phyloP scores from a whole-genome alignment of 2,329 filamentous ascomycete species.

The Lasiodiplodia sp. region DNA sequence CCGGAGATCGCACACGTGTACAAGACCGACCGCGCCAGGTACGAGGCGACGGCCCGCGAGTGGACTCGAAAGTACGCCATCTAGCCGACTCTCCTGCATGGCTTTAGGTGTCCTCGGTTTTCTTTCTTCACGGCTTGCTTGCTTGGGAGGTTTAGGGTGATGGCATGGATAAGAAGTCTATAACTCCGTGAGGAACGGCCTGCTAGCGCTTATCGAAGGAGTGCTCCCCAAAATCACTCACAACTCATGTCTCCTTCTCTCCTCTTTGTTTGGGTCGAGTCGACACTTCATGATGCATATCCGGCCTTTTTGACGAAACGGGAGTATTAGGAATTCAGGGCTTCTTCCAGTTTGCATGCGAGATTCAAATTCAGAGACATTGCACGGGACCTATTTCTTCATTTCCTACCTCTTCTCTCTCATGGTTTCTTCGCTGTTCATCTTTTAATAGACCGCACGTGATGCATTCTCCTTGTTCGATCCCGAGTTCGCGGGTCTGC shows the following conservation, averaged over 20 bases:
- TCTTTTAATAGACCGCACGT: conserved; percentile 26
- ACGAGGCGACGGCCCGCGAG: conserved; percentile 95
- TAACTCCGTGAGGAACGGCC: conserved; percentile 26
- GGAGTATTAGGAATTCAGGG: conserved; percentile 31
- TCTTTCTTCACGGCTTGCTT: conserved; percentile 30
- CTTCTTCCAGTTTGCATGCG: conserved; percentile 31
- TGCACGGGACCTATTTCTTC: conserved; percentile 7
- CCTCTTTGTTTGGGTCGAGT: conserved; percentile 30
- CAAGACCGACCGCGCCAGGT: conserved; percentile 96
- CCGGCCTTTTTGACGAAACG: conserved; percentile 35
- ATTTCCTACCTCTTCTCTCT: background rate
- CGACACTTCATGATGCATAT: conserved; percentile 39
- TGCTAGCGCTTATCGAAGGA: conserved; percentile 23
- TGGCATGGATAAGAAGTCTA: conserved; percentile 30
- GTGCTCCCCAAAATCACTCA: conserved; percentile 38
- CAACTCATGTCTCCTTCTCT: conserved; percentile 30
- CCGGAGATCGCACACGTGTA: conserved; percentile 99
- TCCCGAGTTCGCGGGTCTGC: background rate
- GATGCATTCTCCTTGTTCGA: background rate
- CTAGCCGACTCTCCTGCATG: conserved; percentile 54
- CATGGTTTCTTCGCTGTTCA: conserved; percentile 10
- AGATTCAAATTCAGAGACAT: conserved; percentile 31
- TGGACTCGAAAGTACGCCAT: conserved; percentile 99
- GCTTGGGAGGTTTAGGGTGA: conserved; percentile 29
- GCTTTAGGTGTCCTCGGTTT: conserved; percentile 31